Evolutionary conservation across 805 yeast genomes (phyloP), one percentile per base, ranked within the genome.

Genomic region (Kuraishia floccosa): DNA sequence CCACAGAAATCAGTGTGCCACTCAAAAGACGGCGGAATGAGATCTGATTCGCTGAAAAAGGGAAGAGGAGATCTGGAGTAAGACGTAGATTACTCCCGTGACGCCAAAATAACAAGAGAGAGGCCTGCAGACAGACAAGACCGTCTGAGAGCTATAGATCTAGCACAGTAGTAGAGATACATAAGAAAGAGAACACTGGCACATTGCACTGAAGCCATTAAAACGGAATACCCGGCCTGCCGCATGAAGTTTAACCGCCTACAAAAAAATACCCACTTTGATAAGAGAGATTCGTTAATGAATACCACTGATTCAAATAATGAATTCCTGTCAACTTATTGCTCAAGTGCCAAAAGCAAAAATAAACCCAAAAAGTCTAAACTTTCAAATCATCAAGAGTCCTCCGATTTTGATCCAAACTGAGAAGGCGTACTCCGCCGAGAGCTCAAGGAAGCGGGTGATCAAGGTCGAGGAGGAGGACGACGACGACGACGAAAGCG

Each of bases 291-390:
- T 19, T 19, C 22, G 9, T 10, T 19, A 8, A 17, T 28, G 30
- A 20, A 28, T n/a, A n/a, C n/a, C n/a, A n/a, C n/a, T 16, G 19
- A 20, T 16, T 21, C 30, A 16, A 28, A 28, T n/a, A n/a, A 27
- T 27, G 30, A 27, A 21, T 20, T 28, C 30, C 25, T 28, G 19
- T 9, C 30, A n/a, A 28, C 30, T 15, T 28, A 28, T 19, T 17
- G 22, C 13, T 19, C 25, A 6, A 9, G 20, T 12, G 12, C 30
- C 30, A 27, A 26, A 27, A 11, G 17, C 12, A 27, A 27, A 28
- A 28, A 15, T 14, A 8, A 6, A 7, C 28, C 18, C 28, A 25
- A 12, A 25, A 24, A 13, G n/a, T 9, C 13, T 7, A 19, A 19
- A 19, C 22, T 10, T 10, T 19, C 22, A 19, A 10, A n/a, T n/a